Conservation (phyloP, 2,329 filamentous ascomycete species). For the Curvularia spicifera region DNA sequence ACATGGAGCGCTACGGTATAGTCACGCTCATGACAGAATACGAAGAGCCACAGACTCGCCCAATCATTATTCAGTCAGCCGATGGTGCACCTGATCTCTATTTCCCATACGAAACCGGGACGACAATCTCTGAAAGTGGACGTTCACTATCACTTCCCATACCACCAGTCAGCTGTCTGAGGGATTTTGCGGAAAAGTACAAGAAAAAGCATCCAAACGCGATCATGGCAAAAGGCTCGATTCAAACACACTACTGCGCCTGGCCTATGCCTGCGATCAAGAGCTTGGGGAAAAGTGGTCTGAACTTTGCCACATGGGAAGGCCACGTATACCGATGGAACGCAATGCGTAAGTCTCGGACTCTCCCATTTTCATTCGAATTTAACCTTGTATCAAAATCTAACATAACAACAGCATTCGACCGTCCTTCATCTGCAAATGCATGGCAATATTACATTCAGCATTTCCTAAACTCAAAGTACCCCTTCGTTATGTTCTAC, state of each 20-base stretch:
- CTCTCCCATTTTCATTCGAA: too few species aligned
- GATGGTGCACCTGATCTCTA: constrained; percentile 37
- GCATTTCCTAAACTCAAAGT: constrained; percentile 39
- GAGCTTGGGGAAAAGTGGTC: constrained; percentile 26
- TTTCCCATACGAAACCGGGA: constrained; percentile 33
- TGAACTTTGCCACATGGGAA: constrained; percentile 38
- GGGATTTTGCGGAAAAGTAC: constrained; percentile 28
- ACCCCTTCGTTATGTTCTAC: constrained; percentile 38
- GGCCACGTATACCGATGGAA: constrained; percentile 43
- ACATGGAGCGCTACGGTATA: constrained; percentile 38
- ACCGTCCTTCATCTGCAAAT: constrained; percentile 35
- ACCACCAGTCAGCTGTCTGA: constrained; percentile 22
- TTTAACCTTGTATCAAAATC: too few species aligned
- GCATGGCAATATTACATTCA: constrained; percentile 43
- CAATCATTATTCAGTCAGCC: constrained; percentile 29
- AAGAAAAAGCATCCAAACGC: constrained; percentile 29
- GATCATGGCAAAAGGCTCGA: constrained; percentile 25
- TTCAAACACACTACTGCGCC: constrained; percentile 38
- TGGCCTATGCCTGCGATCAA: constrained; percentile 41
- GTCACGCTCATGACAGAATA: constrained; percentile 26
- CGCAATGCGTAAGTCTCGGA: constrained; percentile 32
- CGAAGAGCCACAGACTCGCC: constrained; percentile 32
- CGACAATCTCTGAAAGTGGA: constrained; percentile 14
- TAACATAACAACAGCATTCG: constrained; percentile 29
- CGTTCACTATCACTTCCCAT: constrained; percentile 24